A percentile compares a stretch with the other conserved stretches of the same genome.
These are phyloP conservation scores for Acanthamoeba triangularis DNA, from an alignment of 208 protist genomes.

Conservation along the genomic window DNA sequence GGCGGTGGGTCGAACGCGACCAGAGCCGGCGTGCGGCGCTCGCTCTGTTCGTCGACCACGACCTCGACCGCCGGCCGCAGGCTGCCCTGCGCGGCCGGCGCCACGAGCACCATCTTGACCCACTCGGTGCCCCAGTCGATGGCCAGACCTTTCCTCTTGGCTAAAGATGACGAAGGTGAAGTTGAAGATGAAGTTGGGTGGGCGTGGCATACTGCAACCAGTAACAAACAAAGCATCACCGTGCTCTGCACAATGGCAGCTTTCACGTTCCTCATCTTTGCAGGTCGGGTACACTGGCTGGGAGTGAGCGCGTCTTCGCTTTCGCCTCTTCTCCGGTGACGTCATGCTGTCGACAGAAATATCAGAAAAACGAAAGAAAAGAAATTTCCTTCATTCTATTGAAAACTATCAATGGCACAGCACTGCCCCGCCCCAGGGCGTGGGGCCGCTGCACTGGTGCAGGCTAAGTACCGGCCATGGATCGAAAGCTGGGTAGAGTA, in stretches of 20 bases:
- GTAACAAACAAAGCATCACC: background rate
- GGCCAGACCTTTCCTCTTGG: background rate
- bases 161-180: background rate
- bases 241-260: background rate
- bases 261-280: background rate
- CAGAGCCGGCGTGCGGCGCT: slow-evolving; percentile 9
- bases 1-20: slow-evolving; percentile 49
- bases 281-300: too few relatives aligned
- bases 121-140: slow-evolving; percentile 16
- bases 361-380: background rate
- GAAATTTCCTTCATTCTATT: background rate
- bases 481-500: too few relatives aligned
- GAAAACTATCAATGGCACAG: too few relatives aligned
- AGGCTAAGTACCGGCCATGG: too few relatives aligned
- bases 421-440: too few relatives aligned
- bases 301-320: too few relatives aligned
- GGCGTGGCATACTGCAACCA: background rate
- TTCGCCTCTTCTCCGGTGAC: background rate
- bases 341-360: background rate
- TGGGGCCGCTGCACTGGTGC: too few relatives aligned
- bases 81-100: background rate
- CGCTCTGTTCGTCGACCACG: slow-evolving; percentile 53
- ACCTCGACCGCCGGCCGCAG: background rate
- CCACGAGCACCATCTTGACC: slow-evolving; percentile 24
- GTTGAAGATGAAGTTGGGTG: background rate